Evolutionary conservation across 768 basidiomycete genomes (phyloP).

Genomic region (Ephemerocybe angulata): DNA sequence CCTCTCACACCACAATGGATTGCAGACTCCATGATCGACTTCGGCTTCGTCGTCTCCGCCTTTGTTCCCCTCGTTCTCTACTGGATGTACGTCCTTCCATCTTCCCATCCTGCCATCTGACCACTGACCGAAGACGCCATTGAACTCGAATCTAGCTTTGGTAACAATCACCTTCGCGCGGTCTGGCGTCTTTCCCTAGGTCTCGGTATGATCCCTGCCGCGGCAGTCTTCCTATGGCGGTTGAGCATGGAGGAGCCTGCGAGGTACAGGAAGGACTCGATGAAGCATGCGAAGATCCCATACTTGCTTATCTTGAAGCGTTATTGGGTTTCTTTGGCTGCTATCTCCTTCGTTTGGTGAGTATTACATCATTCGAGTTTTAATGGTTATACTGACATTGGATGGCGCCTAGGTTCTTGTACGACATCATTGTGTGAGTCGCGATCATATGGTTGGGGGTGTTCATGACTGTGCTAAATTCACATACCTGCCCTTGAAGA

Average conservation of each 20-base stretch:
- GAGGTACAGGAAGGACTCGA: conserved; percentile 70
- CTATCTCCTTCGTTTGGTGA: conserved; percentile 75
- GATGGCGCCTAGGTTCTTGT: conserved; percentile 64
- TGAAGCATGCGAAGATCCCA: conserved; percentile 72
- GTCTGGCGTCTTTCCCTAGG: conserved; percentile 88
- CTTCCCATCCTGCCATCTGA: conserved; percentile 1
- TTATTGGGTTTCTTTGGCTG: conserved; percentile 73
- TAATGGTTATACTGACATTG: background rate
- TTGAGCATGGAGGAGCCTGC: conserved; percentile 78
- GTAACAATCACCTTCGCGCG: conserved; percentile 72
- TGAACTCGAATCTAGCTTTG: conserved; percentile 49
- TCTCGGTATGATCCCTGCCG: conserved; percentile 77
- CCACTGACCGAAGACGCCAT: too few relatives aligned
- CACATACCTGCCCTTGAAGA: too few relatives aligned
- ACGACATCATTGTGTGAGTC: conserved; percentile 73
- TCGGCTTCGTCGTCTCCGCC: conserved; percentile 73
- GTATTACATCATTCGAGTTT: conserved; percentile 13
- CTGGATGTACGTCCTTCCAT: conserved; percentile 65
- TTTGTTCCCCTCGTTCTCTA: conserved; percentile 83
- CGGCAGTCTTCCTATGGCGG: conserved; percentile 84
- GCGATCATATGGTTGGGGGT: background rate
- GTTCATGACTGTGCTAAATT: background rate
- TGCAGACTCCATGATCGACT: conserved; percentile 79
- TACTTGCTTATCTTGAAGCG: conserved; percentile 73
- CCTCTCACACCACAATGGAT: too few relatives aligned